Evolutionary conservation across 2,329 filamentous ascomycete genomes (phyloP).

Genomic region (Delphinella strobiligena): DNA sequence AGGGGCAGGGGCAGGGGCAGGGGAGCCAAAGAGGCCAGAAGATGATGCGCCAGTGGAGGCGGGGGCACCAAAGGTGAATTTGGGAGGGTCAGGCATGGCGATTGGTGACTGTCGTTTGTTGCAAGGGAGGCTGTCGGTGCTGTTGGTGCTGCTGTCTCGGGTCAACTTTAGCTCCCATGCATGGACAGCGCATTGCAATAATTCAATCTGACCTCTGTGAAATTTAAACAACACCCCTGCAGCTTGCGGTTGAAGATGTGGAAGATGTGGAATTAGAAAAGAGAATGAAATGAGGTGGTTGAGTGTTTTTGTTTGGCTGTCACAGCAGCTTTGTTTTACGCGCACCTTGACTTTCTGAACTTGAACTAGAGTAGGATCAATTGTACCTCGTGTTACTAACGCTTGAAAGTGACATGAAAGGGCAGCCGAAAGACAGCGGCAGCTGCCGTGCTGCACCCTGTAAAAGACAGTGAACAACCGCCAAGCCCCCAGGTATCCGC

Average conservation of each 20-base stretch:
- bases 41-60: conserved; percentile 23
- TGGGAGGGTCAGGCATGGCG: conserved; percentile 14
- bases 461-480: too few relatives aligned
- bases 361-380: too few relatives aligned
- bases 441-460: too few relatives aligned
- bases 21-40: conserved; percentile 9
- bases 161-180: background rate
- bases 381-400: too few relatives aligned
- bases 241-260: background rate
- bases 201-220: too few relatives aligned
- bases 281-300: background rate
- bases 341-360: background rate
- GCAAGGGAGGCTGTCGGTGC: background rate
- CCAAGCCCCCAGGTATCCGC: too few relatives aligned
- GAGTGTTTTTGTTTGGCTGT: too few relatives aligned
- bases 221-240: too few relatives aligned
- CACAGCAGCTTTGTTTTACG: background rate
- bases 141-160: background rate
- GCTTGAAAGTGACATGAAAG: too few relatives aligned
- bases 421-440: too few relatives aligned
- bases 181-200: background rate
- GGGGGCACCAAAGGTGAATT: conserved; percentile 22
- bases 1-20: conserved; percentile 4
- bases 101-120: too few relatives aligned
- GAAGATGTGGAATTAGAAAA: background rate